These are phyloP conservation scores for Tricholoma matsutake DNA, from an alignment of 768 basidiomycete genomes.

Conservation along the genomic window DNA sequence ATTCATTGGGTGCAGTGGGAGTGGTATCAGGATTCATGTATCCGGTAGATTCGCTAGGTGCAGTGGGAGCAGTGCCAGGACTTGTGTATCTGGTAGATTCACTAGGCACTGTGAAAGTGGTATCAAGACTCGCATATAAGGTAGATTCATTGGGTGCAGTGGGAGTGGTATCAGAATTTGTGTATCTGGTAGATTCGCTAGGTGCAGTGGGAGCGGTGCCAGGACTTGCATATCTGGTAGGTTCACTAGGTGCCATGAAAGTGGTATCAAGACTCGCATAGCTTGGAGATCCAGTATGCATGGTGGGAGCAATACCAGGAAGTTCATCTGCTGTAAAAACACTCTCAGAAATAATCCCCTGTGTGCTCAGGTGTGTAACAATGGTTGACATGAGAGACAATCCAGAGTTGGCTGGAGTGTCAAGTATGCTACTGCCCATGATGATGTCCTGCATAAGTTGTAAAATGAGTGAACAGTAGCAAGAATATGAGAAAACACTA, in stretches of 20 bases:
- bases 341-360: not conserved
- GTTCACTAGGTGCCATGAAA: not conserved
- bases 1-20: too few species aligned
- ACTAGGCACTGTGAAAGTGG: too few species aligned
- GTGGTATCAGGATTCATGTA: too few species aligned
- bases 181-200: not conserved
- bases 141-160: not conserved
- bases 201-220: not conserved
- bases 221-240: not conserved
- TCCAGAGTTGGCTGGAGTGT: slow-evolving; percentile 1
- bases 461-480: slow-evolving; percentile 1
- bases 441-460: not conserved
- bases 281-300: not conserved
- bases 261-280: not conserved
- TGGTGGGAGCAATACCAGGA: not conserved
- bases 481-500: not conserved
- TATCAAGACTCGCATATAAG: not conserved
- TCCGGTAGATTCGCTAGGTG: too few species aligned
- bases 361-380: not conserved
- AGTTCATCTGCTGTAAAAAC: not conserved
- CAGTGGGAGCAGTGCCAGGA: too few species aligned
- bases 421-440: not conserved
- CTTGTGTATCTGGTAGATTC: too few species aligned
- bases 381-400: not conserved
- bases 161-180: not conserved